These are phyloP conservation scores for Erythrophleum fordii DNA, from an alignment of 306 rosid genomes.

Conservation along the genomic window DNA sequence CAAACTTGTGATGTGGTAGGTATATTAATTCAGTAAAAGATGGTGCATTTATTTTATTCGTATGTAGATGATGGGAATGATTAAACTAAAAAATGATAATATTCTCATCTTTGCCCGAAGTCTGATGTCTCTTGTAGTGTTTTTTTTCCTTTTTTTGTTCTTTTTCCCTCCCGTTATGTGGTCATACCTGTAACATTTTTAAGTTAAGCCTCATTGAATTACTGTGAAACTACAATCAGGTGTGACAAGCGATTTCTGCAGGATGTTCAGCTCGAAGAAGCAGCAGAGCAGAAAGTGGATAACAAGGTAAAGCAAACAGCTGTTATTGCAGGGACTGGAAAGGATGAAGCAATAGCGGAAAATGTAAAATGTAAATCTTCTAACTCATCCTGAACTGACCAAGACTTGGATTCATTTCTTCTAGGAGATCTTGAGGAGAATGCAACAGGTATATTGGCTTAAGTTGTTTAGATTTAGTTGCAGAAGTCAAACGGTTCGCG, in stretches of 20 bases:
- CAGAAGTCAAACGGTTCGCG: not conserved
- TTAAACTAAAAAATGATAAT: not conserved
- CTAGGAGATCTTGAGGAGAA: conserved; percentile 98
- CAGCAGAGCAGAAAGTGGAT: conserved; percentile 50
- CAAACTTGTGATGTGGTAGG: no score
- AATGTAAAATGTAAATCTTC: conserved; percentile 60
- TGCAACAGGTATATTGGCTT: conserved; percentile 68
- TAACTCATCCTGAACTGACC: conserved; percentile 76
- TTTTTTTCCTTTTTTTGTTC: not conserved
- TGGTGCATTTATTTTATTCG: not conserved
- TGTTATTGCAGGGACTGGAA: conserved; percentile 42
- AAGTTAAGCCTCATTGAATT: conserved; percentile 2
- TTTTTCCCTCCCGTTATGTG: no score
- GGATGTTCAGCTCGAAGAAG: conserved; percentile 59
- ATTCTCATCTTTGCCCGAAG: not conserved
- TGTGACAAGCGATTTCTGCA: conserved; percentile 75
- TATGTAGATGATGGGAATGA: not conserved
- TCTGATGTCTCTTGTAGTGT: not conserved
- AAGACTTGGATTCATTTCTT: conserved; percentile 88
- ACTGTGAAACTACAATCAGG: conserved; percentile 50
- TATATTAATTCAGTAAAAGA: not conserved
- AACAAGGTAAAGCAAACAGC: conserved; percentile 45
- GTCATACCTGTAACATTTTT: not conserved
- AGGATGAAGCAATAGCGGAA: conserved; percentile 55
- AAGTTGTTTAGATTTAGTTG: not conserved